Evolutionary conservation across 768 basidiomycete species (phyloP), one percentile per base, ranked within the genome.

Genomic region (Hortiboletus campestris): DNA sequence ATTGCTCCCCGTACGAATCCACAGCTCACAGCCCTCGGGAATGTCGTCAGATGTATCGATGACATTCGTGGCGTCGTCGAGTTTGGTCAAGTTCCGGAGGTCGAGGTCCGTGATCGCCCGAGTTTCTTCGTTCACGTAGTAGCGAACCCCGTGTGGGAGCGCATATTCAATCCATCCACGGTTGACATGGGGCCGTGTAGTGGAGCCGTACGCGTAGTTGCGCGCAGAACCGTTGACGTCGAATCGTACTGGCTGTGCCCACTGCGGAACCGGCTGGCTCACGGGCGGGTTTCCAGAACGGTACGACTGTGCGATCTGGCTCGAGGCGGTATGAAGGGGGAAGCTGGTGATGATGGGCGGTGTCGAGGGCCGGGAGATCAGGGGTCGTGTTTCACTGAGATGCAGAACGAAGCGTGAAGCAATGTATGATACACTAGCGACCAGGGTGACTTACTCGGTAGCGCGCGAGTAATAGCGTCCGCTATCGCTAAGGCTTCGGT

Each of bases 121-220:
- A 36, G 78, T 70, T 13, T 78, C 80, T 4, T 82, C 80, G 64
- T 90, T 87, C 42, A 81, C 79, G 63, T 84, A 93, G 71, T 93
- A 93, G 35, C 80, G 74, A 5, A 80, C 72, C 11, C 82, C 82
- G 61, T 91, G 88, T 1, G 91, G 90, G n/a, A 93, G 81, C 20
- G 80, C 75, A 65, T 88, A 83, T 63, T 86, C 88, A 46, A 81
- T 75, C 90, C 90, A 92, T 4, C 91, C 91, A 19, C 85, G 79
- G 17, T 16, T 38, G 29, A 54, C 45, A 34, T 69, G 64, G 0
- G 65, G 69, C 0, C 59, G 59, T 0, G 60, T 51, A 3, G 70
- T 59, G 13, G 70, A 61, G 13, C 70, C 70, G 36, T 71, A 71
- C 12, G 58, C 25, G 19, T 68, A 60, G 47, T 46, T 62, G n/a